Evolutionary conservation across 176 grass and related monocot genomes (phyloP), one percentile per base, ranked within the genome.

Genomic region (Poa pratensis): DNA sequence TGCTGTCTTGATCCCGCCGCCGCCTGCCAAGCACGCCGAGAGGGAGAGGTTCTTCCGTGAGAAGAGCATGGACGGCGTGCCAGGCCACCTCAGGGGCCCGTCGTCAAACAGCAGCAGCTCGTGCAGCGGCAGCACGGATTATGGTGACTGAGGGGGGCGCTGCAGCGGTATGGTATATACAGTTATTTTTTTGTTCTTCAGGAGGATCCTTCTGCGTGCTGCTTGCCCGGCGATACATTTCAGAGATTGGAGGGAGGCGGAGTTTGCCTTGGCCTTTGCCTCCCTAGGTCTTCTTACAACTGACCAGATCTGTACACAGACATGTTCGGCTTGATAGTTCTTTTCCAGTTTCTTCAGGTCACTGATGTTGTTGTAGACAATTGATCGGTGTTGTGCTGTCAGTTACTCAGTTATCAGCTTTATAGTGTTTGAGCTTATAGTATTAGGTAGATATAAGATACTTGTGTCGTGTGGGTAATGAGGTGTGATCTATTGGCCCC

Each of bases 111-210:
- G 72, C 26, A 96, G 92, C 69, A 99, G 96, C 75, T 91, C 96
- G 2, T 88, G 87, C 51, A 94, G 93, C 0, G 90, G 90, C 62
- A 96, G 96, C 84, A 99, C 96, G 9, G 96, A 99, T 77, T 99
- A 79, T 5, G 82, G 94, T 0, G 96, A 99, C 68, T 96, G 52
- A 93, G 74, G 12, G 74, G 27, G 17, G 48, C 1, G 2, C 4
- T 8, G 46, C 9, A 15, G 79, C 16, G 55, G 40, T 81, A 10
- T 66, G 70, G 79, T 83, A 80, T 45, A 83, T 84, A 87, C 15
- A 87, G 19, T 55, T 64, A 42, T 9, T 88, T 64, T 43, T 73
- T 81, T 62, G 27, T 69, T 80, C 73, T 84, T 80, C 28, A 73
- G 67, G 40, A 18, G 48, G 65, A 64, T 67, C 43, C 43, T 39